Conservation (phyloP, 208 protist species). For the Crithidia acanthocephali region DNA sequence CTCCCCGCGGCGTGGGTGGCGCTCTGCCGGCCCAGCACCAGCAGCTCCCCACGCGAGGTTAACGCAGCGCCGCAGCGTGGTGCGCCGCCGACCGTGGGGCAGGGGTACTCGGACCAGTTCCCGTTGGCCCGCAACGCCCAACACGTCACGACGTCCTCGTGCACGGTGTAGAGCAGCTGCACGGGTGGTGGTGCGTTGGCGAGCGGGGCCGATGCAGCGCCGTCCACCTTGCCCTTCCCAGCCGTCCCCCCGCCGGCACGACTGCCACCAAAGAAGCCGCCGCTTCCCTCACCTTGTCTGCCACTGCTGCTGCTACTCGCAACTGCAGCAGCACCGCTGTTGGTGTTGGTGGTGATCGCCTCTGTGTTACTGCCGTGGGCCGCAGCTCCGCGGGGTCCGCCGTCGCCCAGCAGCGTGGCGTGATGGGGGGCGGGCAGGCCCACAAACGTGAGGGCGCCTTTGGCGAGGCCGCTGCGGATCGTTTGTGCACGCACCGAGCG, state of each 20-base stretch:
- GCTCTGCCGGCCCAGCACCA: slow-evolving; percentile 31
- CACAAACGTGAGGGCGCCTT: slow-evolving; percentile 48
- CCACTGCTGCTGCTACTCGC: slow-evolving; percentile 6
- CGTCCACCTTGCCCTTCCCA: not conserved
- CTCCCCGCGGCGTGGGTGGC: slow-evolving; percentile 8
- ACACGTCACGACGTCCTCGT: slow-evolving; percentile 59
- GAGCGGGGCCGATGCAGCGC: not conserved
- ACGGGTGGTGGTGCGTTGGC: not conserved
- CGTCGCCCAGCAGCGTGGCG: slow-evolving; percentile 18
- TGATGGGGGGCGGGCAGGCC: slow-evolving; percentile 29
- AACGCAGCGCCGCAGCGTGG: slow-evolving; percentile 38
- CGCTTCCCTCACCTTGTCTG: not conserved
- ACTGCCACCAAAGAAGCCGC: slow-evolving; percentile 8
- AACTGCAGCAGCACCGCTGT: too few species aligned
- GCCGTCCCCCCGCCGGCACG: not conserved
- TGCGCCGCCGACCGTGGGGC: slow-evolving; percentile 35
- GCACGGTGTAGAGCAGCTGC: slow-evolving; percentile 61
- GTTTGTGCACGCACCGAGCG: slow-evolving; percentile 32
- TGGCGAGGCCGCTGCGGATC: slow-evolving; percentile 40
- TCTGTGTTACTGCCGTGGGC: too few species aligned
- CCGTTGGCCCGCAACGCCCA: slow-evolving; percentile 46
- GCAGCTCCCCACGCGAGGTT: slow-evolving; percentile 44
- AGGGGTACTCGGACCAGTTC: slow-evolving; percentile 46
- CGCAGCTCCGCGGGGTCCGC: not conserved
- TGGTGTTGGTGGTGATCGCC: too few species aligned